Evolutionary conservation across 2,329 filamentous ascomycete genomes (phyloP).

Genomic region (Fusarium sp.): DNA sequence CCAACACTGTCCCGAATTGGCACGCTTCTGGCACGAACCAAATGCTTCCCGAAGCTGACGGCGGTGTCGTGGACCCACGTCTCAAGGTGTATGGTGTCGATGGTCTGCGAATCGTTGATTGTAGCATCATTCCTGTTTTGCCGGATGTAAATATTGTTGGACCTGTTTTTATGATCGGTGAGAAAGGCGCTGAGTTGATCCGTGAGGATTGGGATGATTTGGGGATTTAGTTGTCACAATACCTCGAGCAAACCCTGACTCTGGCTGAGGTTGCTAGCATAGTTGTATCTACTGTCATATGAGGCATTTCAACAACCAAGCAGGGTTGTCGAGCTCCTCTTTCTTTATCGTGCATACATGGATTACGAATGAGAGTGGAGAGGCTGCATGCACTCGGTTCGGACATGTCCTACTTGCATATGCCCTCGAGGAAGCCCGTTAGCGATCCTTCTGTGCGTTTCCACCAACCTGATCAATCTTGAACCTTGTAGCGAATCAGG

Average conservation of each 20-base stretch:
- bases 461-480: too few relatives aligned
- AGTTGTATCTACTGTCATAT: not conserved
- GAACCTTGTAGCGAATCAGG: not conserved
- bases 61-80: slow-evolving; percentile 39
- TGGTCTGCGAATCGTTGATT: slow-evolving; percentile 29
- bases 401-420: too few relatives aligned
- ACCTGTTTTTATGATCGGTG: slow-evolving; percentile 69
- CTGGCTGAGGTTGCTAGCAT: too few relatives aligned
- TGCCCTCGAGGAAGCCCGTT: too few relatives aligned
- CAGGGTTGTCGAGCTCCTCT: not conserved
- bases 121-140: slow-evolving; percentile 61
- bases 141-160: slow-evolving; percentile 70
- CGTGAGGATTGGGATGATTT: slow-evolving; percentile 5
- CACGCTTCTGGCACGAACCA: slow-evolving; percentile 19
- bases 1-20: slow-evolving; percentile 14
- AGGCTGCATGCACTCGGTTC: too few relatives aligned
- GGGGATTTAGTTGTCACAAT: not conserved
- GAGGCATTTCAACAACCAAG: not conserved
- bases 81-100: slow-evolving; percentile 33
- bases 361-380: too few relatives aligned
- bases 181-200: slow-evolving; percentile 55
- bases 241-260: too few relatives aligned
- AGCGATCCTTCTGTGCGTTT: too few relatives aligned
- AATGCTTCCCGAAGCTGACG: slow-evolving; percentile 12
- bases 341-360: not conserved